Evolutionary conservation across 768 basidiomycete species (phyloP).

Genomic region (Agaricus subrufescens): DNA sequence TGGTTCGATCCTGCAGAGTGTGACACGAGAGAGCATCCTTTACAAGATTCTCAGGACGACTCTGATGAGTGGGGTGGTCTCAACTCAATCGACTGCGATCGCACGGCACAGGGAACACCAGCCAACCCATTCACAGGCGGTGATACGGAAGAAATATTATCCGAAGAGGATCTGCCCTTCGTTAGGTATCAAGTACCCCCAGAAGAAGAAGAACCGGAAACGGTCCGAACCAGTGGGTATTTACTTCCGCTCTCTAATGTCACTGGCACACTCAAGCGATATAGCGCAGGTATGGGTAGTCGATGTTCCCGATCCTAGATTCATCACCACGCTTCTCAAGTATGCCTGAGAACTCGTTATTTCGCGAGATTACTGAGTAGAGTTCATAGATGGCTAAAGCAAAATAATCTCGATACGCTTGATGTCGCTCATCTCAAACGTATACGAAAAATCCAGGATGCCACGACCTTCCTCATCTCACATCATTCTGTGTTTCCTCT

Average conservation of each 20-base stretch:
- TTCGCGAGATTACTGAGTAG: not conserved
- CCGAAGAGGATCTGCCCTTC: slow-evolving; percentile 64
- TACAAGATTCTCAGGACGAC: slow-evolving; percentile 7
- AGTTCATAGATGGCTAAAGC: slow-evolving; percentile 63
- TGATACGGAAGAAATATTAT: slow-evolving; percentile 42
- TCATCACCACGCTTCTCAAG: slow-evolving; percentile 62
- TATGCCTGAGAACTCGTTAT: slow-evolving; percentile 20
- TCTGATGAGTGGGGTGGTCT: slow-evolving; percentile 43
- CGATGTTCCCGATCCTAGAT: slow-evolving; percentile 58
- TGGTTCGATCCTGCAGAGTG: slow-evolving; percentile 49
- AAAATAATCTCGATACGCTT: slow-evolving; percentile 52
- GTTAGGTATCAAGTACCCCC: slow-evolving; percentile 52
- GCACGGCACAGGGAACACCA: slow-evolving; percentile 8
- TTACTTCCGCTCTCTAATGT: not conserved
- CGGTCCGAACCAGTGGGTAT: slow-evolving; percentile 50
- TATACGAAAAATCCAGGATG: slow-evolving; percentile 49
- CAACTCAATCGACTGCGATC: slow-evolving; percentile 18
- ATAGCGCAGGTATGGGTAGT: slow-evolving; percentile 75
- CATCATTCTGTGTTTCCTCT: slow-evolving; percentile 19
- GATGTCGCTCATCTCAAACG: slow-evolving; percentile 74
- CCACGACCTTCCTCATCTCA: slow-evolving; percentile 52
- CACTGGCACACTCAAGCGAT: not conserved
- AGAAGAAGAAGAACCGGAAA: slow-evolving; percentile 57
- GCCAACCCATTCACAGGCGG: slow-evolving; percentile 29
- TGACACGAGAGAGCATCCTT: not conserved